Evolutionary conservation across 1,284 basidiomycete species (phyloP).

Genomic region (Ustilago esculenta): DNA sequence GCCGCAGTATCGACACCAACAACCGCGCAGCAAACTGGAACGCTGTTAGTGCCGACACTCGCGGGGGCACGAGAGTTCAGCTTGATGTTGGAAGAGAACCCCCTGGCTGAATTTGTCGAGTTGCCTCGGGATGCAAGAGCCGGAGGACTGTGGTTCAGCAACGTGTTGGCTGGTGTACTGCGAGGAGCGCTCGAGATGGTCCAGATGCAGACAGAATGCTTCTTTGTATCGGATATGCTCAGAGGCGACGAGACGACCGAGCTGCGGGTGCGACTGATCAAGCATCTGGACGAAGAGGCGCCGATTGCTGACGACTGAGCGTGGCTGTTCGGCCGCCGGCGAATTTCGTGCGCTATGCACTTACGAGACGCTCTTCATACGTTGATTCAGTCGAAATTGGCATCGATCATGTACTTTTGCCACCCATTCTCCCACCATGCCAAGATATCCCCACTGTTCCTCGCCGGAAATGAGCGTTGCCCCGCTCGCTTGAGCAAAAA

Average conservation of each 20-base stretch:
- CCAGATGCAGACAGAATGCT: constrained; percentile 92
- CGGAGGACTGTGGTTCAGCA: constrained; percentile 90
- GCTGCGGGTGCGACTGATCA: constrained; percentile 86
- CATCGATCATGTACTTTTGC: constrained; percentile 8
- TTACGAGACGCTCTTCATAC: background rate
- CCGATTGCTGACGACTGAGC: constrained; percentile 67
- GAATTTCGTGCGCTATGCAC: too few relatives aligned
- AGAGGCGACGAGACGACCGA: constrained; percentile 94
- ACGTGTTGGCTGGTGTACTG: constrained; percentile 91
- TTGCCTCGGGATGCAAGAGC: constrained; percentile 82
- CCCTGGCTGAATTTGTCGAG: constrained; percentile 95
- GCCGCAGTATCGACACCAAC: constrained; percentile 12
- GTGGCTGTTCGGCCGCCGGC: too few relatives aligned
- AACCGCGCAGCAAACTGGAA: too few relatives aligned
- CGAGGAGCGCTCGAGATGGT: constrained; percentile 97
- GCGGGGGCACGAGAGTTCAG: constrained; percentile 73
- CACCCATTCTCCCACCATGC: background rate
- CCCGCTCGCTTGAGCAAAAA: too few relatives aligned
- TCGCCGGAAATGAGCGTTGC: too few relatives aligned
- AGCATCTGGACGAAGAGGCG: constrained; percentile 90
- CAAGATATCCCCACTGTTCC: background rate
- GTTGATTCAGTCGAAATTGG: too few relatives aligned
- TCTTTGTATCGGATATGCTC: constrained; percentile 88
- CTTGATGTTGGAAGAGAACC: constrained; percentile 92
- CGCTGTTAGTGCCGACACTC: too few relatives aligned